Base-by-base conservation (phyloP, 371 early-diverging fungal species). In the Dinochytrium kinnereticum region DNA sequence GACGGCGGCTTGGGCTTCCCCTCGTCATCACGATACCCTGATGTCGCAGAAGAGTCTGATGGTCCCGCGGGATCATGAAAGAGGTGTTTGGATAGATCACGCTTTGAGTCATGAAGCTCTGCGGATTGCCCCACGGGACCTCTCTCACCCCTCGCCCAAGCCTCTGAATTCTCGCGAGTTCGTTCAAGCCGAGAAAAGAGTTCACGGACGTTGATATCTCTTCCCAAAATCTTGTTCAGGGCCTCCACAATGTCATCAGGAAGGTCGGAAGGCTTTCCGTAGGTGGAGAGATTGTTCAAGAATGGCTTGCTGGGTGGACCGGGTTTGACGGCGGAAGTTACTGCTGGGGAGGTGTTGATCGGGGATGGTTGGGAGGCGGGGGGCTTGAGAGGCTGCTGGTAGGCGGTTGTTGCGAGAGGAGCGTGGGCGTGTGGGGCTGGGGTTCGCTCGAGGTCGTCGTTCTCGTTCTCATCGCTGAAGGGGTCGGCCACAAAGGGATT, bases 401-500 rank as follows among this genome's bases (percentile, higher is more conserved):
- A 26, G 7, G 55, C 5, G 10, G 55, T 5, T 5, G 24, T 26
- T 53, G 55, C 26, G n/a, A 5, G 55, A 26, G 26, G 13, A 5
- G 26, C 26, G 55, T 7, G 10, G 55, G n/a, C 55, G 55, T 26
- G 13, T 13, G n/a, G n/a, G 26, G 55, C 13, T 13, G 13, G 13
- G 24, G 13, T 53, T 53, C 26, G 5, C 24, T 13, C 13, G 55
- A 21, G 5, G 5, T 53, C 55, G 7, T 53, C 55, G 5, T 53
- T 26, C 5, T 53, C 5, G n/a, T 53, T 13, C n/a, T 13, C n/a
- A 26, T 53, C 55, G 26, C n/a, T 5, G 24, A 53, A 53, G 55
- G 55, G 55, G 55, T 53, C 55, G 5, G 55, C 55, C 5, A 53
- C 55, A 53, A 53, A 53, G 24, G 55, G 55, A 26, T 53, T 53